These are phyloP conservation scores for Apiotrichum domesticum DNA, from an alignment of 1,284 basidiomycete genomes.

Conservation along the genomic window DNA sequence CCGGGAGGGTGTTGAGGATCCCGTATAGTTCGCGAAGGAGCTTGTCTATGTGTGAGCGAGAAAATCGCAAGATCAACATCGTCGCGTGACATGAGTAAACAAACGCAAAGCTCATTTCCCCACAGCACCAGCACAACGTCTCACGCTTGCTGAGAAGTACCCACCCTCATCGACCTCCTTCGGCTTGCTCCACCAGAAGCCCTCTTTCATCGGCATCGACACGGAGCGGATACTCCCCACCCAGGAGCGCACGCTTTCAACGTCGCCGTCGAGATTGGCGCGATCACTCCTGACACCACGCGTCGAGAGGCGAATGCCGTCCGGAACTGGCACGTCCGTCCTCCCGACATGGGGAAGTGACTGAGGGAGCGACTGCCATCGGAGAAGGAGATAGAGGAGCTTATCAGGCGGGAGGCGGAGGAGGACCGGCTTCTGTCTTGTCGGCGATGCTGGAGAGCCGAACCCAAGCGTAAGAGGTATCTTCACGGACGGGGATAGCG, in stretches of 20 bases:
- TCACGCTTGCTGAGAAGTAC: constrained; percentile 1
- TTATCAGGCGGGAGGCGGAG: constrained; percentile 44
- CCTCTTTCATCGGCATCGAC: constrained; percentile 12
- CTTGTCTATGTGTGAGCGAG: constrained; percentile 28
- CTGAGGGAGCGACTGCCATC: constrained; percentile 41
- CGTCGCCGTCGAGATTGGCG: constrained; percentile 35
- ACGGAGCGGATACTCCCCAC: constrained; percentile 45
- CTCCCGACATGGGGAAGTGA: constrained; percentile 36
- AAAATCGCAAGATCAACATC: too few relatives aligned
- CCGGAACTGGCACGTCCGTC: constrained; percentile 41
- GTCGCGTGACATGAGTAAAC: neutral
- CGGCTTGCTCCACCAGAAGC: constrained; percentile 32
- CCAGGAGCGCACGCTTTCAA: constrained; percentile 43
- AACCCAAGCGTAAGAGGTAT: constrained; percentile 43
- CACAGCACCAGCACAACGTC: neutral
- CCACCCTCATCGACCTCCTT: constrained; percentile 41
- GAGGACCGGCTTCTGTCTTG: constrained; percentile 27
- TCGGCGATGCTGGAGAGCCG: constrained; percentile 20
- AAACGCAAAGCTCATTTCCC: too few relatives aligned
- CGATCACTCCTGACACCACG: constrained; percentile 21
- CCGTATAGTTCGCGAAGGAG: constrained; percentile 40
- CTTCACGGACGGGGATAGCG: constrained; percentile 34
- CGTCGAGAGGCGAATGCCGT: constrained; percentile 30
- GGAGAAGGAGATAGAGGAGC: constrained; percentile 41
- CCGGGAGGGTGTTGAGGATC: constrained; percentile 42